Percentiles rank a stretch among this genome's conserved stretches.
These are phyloP conservation scores for Mortierella sp. DNA, from an alignment of 371 early-diverging fungal genomes.

Conservation along the genomic window DNA sequence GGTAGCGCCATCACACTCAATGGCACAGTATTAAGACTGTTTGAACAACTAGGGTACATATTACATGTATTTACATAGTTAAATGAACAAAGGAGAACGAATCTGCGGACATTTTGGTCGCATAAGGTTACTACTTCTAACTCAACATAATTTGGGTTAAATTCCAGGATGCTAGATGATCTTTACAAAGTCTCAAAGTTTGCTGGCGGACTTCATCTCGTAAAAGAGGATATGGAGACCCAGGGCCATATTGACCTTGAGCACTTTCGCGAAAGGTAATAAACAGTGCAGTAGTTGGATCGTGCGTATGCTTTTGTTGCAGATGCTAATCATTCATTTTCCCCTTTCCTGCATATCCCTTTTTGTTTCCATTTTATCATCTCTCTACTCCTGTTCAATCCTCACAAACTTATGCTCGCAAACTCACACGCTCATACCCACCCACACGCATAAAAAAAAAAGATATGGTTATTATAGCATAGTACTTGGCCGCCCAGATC, in stretches of 20 bases:
- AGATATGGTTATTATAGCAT: conserved; percentile 46
- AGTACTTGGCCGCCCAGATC: conserved; percentile 45
- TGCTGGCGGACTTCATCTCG: conserved; percentile 33
- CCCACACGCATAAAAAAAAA: no score
- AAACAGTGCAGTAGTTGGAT: neutral
- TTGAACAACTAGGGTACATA: conserved; percentile 51
- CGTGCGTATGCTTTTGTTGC: no score
- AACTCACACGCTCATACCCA: no score
- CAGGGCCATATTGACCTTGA: conserved; percentile 44
- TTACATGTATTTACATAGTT: neutral
- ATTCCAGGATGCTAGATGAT: conserved; percentile 36
- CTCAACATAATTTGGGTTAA: no score
- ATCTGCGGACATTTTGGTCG: no score
- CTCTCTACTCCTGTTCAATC: no score
- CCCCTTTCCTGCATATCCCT: no score
- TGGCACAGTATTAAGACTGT: conserved; percentile 45
- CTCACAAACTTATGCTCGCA: no score
- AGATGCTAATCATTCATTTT: neutral
- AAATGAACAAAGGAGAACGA: no score
- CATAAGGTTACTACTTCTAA: no score
- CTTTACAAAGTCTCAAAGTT: conserved; percentile 33
- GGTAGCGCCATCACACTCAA: conserved; percentile 47
- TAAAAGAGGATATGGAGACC: conserved; percentile 33
- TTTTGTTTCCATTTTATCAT: no score
- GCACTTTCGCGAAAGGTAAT: conserved; percentile 42